phyloP scores from a whole-genome alignment of 2,329 filamentous ascomycete species.

The Zasmidium angulare region DNA sequence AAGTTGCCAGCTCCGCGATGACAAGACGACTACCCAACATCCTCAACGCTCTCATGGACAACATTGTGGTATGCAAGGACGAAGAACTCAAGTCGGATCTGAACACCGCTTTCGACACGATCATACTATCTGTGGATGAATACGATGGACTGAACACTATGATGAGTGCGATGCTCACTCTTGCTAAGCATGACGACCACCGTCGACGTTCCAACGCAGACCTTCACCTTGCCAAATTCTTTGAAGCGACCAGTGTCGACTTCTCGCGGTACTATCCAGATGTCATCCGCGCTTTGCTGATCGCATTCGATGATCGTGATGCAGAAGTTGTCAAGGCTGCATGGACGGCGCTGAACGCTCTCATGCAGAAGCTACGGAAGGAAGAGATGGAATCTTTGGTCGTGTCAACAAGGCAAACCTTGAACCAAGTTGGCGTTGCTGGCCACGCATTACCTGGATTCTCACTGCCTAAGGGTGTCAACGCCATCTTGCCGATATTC shows the following conservation, averaged over 20 bases:
- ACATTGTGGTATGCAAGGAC: slow-evolving; percentile 75
- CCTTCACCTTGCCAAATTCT: slow-evolving; percentile 81
- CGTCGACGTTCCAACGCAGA: slow-evolving; percentile 75
- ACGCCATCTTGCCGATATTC: slow-evolving; percentile 93
- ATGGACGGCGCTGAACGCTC: slow-evolving; percentile 81
- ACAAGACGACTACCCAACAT: slow-evolving; percentile 85
- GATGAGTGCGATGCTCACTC: slow-evolving; percentile 86
- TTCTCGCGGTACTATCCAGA: slow-evolving; percentile 96
- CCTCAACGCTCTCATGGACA: slow-evolving; percentile 91
- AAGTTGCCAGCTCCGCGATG: slow-evolving; percentile 88
- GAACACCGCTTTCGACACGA: slow-evolving; percentile 78
- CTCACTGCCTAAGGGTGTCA: slow-evolving; percentile 90
- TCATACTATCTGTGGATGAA: slow-evolving; percentile 90
- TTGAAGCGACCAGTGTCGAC: slow-evolving; percentile 74
- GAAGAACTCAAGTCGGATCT: slow-evolving; percentile 73
- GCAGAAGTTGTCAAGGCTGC: slow-evolving; percentile 80
- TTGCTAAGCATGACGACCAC: slow-evolving; percentile 93
- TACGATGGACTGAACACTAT: slow-evolving; percentile 92
- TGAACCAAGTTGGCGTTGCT: slow-evolving; percentile 84
- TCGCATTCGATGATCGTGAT: slow-evolving; percentile 89
- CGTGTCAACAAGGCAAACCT: slow-evolving; percentile 76
- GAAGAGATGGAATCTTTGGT: slow-evolving; percentile 98
- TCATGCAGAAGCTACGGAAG: slow-evolving; percentile 87
- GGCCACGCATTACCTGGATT: slow-evolving; percentile 86
- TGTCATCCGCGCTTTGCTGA: slow-evolving; percentile 83